Base-by-base conservation (phyloP, 1,284 basidiomycete species). In the Ustilago esculenta region DNA sequence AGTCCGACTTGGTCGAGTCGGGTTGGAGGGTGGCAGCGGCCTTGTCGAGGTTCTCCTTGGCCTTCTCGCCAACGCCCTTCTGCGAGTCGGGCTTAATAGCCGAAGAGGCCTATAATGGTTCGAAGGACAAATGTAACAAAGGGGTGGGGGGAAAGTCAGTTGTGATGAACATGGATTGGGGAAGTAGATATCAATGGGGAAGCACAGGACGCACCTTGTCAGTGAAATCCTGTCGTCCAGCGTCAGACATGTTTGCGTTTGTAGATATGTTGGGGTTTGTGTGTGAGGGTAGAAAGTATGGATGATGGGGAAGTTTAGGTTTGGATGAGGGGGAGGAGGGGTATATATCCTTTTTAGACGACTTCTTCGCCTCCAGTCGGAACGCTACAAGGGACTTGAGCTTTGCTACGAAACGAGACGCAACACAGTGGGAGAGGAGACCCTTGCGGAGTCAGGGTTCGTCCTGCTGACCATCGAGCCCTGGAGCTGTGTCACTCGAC, bases 11-110 rank as follows among this genome's bases (percentile, higher is more conserved):
- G 57, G 69, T 54, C 35, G 64, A 82, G 69, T 84, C 66, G 35
- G 84, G 84, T 73, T 84, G 82, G 34, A 80, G n/a, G 35, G 82
- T 73, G 55, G 64, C 70, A 29, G 76, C 76, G 33, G 57, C 58
- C 61, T 66, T 67, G 72, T 73, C 72, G 60, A 73, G 67, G 55
- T 64, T 67, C 49, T 73, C 72, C 67, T 73, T 73, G 53, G 64
- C 67, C 48, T 58, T 52, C 63, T 73, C 72, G 46, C 56, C 56
- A 20, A 55, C 9, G 3, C 49, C 33, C 67, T 73, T 73, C 63
- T 73, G 63, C 32, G 72, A 73, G 56, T 73, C 67, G 56, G 72
- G 72, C 72, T 73, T 73, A n/a, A 73, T 21, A 29, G 64, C 64
- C 46, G 67, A 70, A 24, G 54, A 51, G 45, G 63, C 61, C 68